A percentile compares a stretch with the other conserved stretches of the same genome.
Conservation (phyloP, 2,329 filamentous ascomycete genomes). For the Lecanicillium sp. region DNA sequence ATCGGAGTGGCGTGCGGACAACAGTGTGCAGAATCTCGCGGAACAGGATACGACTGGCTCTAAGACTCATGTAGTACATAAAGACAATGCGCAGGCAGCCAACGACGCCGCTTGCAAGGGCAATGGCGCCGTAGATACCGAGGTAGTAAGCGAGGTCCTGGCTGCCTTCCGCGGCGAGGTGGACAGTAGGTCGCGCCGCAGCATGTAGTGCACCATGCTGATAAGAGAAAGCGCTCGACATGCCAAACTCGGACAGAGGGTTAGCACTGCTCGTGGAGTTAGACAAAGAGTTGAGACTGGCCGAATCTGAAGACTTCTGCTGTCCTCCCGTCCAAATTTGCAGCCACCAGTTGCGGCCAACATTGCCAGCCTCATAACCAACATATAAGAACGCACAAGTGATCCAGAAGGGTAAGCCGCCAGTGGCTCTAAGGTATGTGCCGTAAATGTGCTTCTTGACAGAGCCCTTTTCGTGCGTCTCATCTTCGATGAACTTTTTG, state of each 20-base stretch:
- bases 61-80: slow-evolving; percentile 56
- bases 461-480: slow-evolving; percentile 61
- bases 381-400: slow-evolving; percentile 45
- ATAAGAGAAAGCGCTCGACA: slow-evolving; percentile 35
- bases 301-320: slow-evolving; percentile 17
- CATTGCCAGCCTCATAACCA: slow-evolving; percentile 42
- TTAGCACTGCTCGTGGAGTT: slow-evolving; percentile 18
- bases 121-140: slow-evolving; percentile 56
- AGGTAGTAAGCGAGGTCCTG: slow-evolving; percentile 54
- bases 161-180: slow-evolving; percentile 18
- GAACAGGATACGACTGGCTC: slow-evolving; percentile 62
- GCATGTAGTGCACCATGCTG: slow-evolving; percentile 37
- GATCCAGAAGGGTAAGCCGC: slow-evolving; percentile 53
- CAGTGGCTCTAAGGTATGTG: slow-evolving; percentile 58
- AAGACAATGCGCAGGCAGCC: slow-evolving; percentile 56
- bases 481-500: slow-evolving; percentile 70
- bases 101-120: slow-evolving; percentile 46
- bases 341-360: slow-evolving; percentile 57
- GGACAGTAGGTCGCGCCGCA: slow-evolving; percentile 20
- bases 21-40: slow-evolving; percentile 57
- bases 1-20: slow-evolving; percentile 64
- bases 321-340: slow-evolving; percentile 50
- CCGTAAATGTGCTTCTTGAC: slow-evolving; percentile 61
- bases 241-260: slow-evolving; percentile 21
- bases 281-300: slow-evolving; percentile 2